Conservation (phyloP, 2,329 filamentous ascomycete genomes). For the Calonectria pseudoturangicola region DNA sequence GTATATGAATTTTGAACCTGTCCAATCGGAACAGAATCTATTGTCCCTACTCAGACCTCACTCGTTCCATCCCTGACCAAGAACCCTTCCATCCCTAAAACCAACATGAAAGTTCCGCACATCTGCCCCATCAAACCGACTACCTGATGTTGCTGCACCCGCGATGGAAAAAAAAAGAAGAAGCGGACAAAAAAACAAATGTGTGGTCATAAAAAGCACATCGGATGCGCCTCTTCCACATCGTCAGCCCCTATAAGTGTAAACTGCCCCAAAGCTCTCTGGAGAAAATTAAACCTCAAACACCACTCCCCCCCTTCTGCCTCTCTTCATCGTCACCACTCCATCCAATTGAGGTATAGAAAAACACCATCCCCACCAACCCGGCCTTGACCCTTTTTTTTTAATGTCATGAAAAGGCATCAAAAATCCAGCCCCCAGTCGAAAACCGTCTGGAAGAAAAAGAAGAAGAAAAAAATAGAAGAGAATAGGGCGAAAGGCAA, state of each 20-base stretch:
- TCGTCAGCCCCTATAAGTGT: constrained; percentile 29
- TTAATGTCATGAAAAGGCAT: constrained; percentile 45
- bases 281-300: constrained; percentile 46
- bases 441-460: constrained; percentile 40
- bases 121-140: constrained; percentile 50
- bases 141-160: constrained; percentile 34
- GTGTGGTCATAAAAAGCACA: constrained; percentile 1
- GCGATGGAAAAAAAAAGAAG: constrained; percentile 26
- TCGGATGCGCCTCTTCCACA: constrained; percentile 35
- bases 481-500: constrained; percentile 30
- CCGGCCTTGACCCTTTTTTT: constrained; percentile 42
- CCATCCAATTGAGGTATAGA: constrained; percentile 57
- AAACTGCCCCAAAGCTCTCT: constrained; percentile 33
- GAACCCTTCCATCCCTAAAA: constrained; percentile 50
- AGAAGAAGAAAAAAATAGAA: constrained; percentile 40
- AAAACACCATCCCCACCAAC: constrained; percentile 46
- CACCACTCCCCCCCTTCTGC: constrained; percentile 40
- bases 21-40: constrained; percentile 55
- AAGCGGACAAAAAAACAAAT: neutral
- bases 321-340: constrained; percentile 43
- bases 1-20: constrained; percentile 34
- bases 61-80: constrained; percentile 49
- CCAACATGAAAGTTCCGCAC: constrained; percentile 52
- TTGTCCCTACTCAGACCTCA: constrained; percentile 51
- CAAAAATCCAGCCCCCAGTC: constrained; percentile 41